A percentile compares a stretch with the other conserved stretches of the same genome.
These are phyloP conservation scores for Elsinoe arachidis DNA, from an alignment of 2,329 filamentous ascomycete species.

Conservation along the genomic window DNA sequence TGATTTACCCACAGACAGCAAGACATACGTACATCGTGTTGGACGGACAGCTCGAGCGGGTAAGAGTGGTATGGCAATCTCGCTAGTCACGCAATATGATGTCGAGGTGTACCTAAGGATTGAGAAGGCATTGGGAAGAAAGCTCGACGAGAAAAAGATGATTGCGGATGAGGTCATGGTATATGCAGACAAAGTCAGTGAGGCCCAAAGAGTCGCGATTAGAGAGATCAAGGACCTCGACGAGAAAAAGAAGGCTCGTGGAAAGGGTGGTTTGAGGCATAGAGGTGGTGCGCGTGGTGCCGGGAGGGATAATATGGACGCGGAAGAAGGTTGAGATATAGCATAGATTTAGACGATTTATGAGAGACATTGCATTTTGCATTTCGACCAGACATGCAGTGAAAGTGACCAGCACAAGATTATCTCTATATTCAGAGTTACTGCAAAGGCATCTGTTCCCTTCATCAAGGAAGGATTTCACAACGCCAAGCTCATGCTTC, in stretches of 20 bases:
- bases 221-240: slow-evolving; percentile 73
- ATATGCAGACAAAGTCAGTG: slow-evolving; percentile 66
- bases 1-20: slow-evolving; percentile 73
- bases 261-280: slow-evolving; percentile 20
- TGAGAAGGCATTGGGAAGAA: slow-evolving; percentile 71
- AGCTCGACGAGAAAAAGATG: slow-evolving; percentile 59
- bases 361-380: background rate
- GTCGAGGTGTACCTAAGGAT: slow-evolving; percentile 72
- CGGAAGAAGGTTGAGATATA: slow-evolving; percentile 6
- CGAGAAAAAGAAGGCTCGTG: slow-evolving; percentile 51
- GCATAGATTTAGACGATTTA: background rate
- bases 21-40: slow-evolving; percentile 86
- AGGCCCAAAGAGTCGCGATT: slow-evolving; percentile 72
- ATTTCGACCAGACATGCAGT: too few species aligned
- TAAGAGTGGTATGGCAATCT: slow-evolving; percentile 73
- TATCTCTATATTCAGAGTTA: too few species aligned
- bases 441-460: too few species aligned
- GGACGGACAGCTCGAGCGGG: slow-evolving; percentile 82
- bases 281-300: slow-evolving; percentile 36
- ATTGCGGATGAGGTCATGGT: slow-evolving; percentile 81
- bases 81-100: slow-evolving; percentile 79
- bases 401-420: too few species aligned
- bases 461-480: too few species aligned
- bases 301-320: slow-evolving; percentile 26
- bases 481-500: too few species aligned